phyloP scores from a whole-genome alignment of 108 stramenopile genomes.

The Seminavis robusta region DNA sequence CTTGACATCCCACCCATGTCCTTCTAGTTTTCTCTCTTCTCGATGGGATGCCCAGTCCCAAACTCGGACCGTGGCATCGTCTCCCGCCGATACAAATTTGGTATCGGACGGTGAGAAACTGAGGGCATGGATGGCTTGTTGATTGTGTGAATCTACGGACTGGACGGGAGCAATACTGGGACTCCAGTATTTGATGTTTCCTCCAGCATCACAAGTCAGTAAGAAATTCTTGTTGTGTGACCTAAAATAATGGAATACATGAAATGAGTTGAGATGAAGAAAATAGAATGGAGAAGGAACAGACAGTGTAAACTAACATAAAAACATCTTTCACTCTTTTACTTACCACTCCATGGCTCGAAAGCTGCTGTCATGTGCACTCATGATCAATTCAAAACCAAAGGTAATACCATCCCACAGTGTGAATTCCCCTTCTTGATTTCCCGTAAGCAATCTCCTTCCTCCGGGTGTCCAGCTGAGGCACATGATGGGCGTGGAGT shows the following conservation, averaged over 20 bases:
- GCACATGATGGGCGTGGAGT: conserved; percentile 80
- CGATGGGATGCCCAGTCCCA: conserved; percentile 88
- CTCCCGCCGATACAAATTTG: conserved; percentile 92
- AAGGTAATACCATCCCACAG: conserved; percentile 91
- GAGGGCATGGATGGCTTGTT: conserved; percentile 85
- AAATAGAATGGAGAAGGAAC: no score
- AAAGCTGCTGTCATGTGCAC: conserved; percentile 81
- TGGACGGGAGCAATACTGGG: conserved; percentile 90
- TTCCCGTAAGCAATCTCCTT: conserved; percentile 78
- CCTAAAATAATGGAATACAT: no score
- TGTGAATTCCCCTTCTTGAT: conserved; percentile 89
- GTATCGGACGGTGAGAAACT: conserved; percentile 92
- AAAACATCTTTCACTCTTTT: no score
- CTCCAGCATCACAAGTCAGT: conserved; percentile 84
- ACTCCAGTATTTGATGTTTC: conserved; percentile 90
- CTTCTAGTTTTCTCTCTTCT: conserved; percentile 83
- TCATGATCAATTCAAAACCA: conserved; percentile 87
- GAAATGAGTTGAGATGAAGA: no score
- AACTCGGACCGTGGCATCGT: conserved; percentile 90
- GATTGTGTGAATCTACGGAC: conserved; percentile 82
- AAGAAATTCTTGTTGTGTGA: conserved; percentile 84
- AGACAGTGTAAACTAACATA: no score
- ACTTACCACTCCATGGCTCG: conserved; percentile 94
- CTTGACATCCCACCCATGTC: conserved; percentile 97
- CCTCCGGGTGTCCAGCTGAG: conserved; percentile 87